phyloP scores from a whole-genome alignment of 306 rosid genomes.

The Adenanthera pavonina region DNA sequence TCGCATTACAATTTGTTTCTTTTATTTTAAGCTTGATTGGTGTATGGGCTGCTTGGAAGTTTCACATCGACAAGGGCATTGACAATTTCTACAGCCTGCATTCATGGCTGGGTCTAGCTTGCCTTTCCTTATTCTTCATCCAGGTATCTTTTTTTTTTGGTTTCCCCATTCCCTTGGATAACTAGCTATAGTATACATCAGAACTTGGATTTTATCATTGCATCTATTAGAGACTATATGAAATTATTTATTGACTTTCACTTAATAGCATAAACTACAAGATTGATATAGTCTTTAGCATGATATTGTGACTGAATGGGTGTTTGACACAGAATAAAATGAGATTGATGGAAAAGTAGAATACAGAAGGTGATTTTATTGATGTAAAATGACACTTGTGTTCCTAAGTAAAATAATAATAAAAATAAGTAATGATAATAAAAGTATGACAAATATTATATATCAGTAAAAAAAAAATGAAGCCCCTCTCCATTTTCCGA shows the following conservation, averaged over 20 bases:
- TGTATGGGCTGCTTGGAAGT: constrained; percentile 94
- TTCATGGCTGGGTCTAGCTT: constrained; percentile 93
- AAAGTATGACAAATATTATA: too few species aligned
- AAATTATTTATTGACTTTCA: not conserved
- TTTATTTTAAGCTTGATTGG: constrained; percentile 79
- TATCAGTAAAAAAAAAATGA: too few species aligned
- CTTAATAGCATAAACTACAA: not conserved
- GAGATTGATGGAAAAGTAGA: too few species aligned
- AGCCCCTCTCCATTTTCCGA: too few species aligned
- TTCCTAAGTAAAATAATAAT: too few species aligned
- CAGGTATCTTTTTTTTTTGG: constrained; percentile 58
- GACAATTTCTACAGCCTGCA: constrained; percentile 98
- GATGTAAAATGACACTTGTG: not conserved
- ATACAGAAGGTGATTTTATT: too few species aligned
- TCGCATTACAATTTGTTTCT: constrained; percentile 68
- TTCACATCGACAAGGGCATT: constrained; percentile 91
- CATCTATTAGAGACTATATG: not conserved
- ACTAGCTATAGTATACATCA: not conserved
- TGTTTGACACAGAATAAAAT: too few species aligned
- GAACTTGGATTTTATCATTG: constrained; percentile 23
- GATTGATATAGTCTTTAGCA: not conserved
- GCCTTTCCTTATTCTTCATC: constrained; percentile 73
- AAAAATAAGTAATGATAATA: too few species aligned
- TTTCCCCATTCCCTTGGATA: not conserved
- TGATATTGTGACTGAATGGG: not conserved